Conservation (phyloP, 495 filamentous ascomycete genomes). For the Penicillium daleae region DNA sequence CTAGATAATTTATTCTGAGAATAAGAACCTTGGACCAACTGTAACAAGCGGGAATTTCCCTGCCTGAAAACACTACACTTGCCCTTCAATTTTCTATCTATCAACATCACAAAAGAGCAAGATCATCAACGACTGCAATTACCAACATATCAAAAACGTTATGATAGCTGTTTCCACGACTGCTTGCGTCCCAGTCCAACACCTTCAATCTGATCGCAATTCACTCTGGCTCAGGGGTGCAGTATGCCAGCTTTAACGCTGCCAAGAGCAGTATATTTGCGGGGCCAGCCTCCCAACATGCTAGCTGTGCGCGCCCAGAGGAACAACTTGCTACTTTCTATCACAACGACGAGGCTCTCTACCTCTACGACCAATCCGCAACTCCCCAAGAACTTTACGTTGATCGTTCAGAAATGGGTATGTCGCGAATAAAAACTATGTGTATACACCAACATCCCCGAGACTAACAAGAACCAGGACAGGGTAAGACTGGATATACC, state of each 20-base stretch:
- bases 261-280: slow-evolving; percentile 48
- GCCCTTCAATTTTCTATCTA: not conserved
- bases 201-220: slow-evolving; percentile 53
- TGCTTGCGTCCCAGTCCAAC: slow-evolving; percentile 24
- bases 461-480: slow-evolving; percentile 35
- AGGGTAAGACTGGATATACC: slow-evolving; percentile 55
- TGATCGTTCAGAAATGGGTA: slow-evolving; percentile 59
- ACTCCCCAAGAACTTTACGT: slow-evolving; percentile 52
- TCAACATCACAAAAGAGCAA: not conserved
- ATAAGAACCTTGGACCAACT: not conserved
- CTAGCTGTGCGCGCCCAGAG: slow-evolving; percentile 47
- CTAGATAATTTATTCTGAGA: not conserved
- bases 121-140: not conserved
- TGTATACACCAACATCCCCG: not conserved
- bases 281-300: slow-evolving; percentile 44
- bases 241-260: slow-evolving; percentile 47
- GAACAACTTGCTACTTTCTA: slow-evolving; percentile 50
- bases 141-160: slow-evolving; percentile 34
- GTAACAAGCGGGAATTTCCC: not conserved
- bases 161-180: slow-evolving; percentile 30
- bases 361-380: slow-evolving; percentile 44
- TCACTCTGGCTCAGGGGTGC: slow-evolving; percentile 49
- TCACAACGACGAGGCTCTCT: slow-evolving; percentile 50
- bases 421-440: not conserved
- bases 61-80: not conserved